These are phyloP conservation scores for Phtheirospermum japonicum DNA, from an alignment of 257 asterid genomes.

Conservation along the genomic window DNA sequence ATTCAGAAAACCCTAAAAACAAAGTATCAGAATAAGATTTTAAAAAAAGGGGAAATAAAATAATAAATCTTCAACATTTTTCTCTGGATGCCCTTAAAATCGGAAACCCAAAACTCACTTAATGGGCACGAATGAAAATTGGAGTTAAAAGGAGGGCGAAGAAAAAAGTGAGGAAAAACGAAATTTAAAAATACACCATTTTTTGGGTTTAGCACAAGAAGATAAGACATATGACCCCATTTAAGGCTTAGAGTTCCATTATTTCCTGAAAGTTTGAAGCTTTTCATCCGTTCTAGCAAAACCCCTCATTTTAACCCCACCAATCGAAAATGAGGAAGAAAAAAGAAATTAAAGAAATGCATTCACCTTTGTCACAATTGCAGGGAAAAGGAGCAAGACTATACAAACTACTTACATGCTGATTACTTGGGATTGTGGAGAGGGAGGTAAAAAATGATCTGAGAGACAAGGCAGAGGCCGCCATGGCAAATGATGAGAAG, in stretches of 20 bases:
- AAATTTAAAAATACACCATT: neutral
- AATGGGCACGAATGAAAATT: too few species aligned
- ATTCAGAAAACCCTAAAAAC: conserved; percentile 42
- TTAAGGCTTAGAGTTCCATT: too few species aligned
- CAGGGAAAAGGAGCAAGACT: neutral
- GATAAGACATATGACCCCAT: too few species aligned
- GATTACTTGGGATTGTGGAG: conserved; percentile 32
- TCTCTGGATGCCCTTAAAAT: too few species aligned
- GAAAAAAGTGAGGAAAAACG: neutral
- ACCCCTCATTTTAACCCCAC: too few species aligned
- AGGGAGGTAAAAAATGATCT: conserved; percentile 33
- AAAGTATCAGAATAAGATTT: conserved; percentile 26
- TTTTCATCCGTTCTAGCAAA: too few species aligned
- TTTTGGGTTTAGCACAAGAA: too few species aligned
- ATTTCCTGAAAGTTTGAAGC: too few species aligned
- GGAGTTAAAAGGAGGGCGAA: too few species aligned
- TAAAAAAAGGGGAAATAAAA: neutral
- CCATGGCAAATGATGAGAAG: conserved; percentile 34
- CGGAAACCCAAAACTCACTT: too few species aligned
- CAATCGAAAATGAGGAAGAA: neutral
- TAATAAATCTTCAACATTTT: too few species aligned
- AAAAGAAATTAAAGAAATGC: neutral
- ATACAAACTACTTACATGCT: conserved; percentile 37
- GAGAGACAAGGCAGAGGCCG: conserved; percentile 47
- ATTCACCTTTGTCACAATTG: neutral